Conservation (phyloP, 768 basidiomycete species). For the Mrakia gelida region DNA sequence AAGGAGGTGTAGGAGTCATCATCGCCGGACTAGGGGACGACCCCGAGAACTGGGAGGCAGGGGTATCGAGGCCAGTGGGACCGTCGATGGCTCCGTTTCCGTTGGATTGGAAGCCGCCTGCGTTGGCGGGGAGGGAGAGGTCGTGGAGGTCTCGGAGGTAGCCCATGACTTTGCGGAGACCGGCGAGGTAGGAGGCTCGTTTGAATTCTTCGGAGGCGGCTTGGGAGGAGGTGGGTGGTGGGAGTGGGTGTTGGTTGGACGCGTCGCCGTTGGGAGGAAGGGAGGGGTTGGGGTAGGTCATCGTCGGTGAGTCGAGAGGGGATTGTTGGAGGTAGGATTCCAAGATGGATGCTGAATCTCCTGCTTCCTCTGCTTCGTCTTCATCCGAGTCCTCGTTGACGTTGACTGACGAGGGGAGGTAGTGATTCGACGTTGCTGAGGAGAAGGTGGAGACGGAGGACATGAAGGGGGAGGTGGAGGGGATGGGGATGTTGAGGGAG, state of each 20-base stretch:
- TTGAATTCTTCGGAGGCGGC: background rate
- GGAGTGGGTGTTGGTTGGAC: background rate
- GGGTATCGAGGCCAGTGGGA: background rate
- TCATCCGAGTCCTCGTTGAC: background rate
- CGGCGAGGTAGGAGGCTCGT: constrained; percentile 43
- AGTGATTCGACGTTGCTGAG: background rate
- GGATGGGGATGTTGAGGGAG: constrained; percentile 58
- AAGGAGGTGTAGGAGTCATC: background rate
- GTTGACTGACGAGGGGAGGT: background rate
- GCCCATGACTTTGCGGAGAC: constrained; percentile 86
- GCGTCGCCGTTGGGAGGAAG: background rate
- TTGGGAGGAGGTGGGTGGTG: no score
- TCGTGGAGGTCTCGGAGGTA: constrained; percentile 96
- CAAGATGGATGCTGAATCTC: constrained; percentile 20
- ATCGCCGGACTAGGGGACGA: constrained; percentile 4
- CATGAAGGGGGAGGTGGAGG: constrained; percentile 61
- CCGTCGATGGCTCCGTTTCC: constrained; percentile 8
- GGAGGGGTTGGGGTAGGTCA: background rate
- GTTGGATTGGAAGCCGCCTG: background rate
- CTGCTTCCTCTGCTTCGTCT: background rate
- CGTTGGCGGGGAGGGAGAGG: constrained; percentile 57
- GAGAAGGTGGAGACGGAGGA: constrained; percentile 9
- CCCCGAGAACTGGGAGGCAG: background rate
- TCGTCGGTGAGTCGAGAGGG: background rate
- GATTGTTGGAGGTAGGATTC: constrained; percentile 25